Conservation (phyloP, 129 eudicot species). For the Pulicaria dysenterica region DNA sequence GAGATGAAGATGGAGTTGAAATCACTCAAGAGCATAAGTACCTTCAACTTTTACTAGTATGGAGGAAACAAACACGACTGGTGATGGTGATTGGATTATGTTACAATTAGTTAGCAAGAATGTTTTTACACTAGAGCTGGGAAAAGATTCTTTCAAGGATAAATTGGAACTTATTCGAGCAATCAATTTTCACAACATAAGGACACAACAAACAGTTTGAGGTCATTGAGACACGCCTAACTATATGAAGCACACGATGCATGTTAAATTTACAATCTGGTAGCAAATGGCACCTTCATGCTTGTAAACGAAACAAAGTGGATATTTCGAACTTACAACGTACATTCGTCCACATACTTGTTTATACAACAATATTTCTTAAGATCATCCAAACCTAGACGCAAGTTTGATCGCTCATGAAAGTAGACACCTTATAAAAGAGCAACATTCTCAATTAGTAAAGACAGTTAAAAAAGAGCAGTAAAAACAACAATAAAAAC, state of each 20-base stretch:
- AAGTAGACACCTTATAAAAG: neutral
- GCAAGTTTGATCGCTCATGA: neutral
- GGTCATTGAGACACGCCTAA: slow-evolving; percentile 4
- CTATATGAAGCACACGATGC: slow-evolving; percentile 3
- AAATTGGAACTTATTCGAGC: neutral
- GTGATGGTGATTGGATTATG: neutral
- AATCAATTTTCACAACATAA: neutral
- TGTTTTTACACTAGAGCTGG: neutral
- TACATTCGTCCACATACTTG: slow-evolving; percentile 8
- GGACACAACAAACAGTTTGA: neutral
- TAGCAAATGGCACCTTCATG: slow-evolving; percentile 16
- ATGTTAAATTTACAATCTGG: neutral
- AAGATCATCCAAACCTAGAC: neutral
- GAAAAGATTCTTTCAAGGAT: slow-evolving; percentile 1
- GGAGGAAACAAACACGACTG: neutral
- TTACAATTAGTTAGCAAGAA: neutral
- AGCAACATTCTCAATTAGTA: neutral
- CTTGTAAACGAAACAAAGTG: slow-evolving; percentile 3
- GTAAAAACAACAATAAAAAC: too few species aligned
- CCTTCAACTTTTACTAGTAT: neutral
- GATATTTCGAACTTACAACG: neutral
- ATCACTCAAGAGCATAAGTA: neutral
- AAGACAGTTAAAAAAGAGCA: too few species aligned
- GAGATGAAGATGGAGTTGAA: neutral
- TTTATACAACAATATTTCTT: neutral